Base-by-base conservation (phyloP, 768 basidiomycete genomes). In the Pleurotus pulmonarius region DNA sequence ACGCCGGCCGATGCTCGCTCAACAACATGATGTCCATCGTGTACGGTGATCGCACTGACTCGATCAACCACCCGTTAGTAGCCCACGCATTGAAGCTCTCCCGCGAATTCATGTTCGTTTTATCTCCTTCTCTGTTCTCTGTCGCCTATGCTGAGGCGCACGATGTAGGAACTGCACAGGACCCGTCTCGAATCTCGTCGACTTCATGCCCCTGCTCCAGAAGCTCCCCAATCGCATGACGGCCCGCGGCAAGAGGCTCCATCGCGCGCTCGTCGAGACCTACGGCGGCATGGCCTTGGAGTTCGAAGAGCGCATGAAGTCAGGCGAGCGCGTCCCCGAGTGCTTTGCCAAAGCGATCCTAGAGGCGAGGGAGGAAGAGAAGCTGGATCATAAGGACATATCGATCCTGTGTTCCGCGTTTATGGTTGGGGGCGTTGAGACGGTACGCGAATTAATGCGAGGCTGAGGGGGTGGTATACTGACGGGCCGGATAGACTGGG, bases 21-120 rank as follows among this genome's bases (percentile, higher is more conserved):
- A 77, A 75, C 64, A 78, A 78, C 59, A 80, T 79, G 74, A 67
- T 79, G 12, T 70, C 69, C 0, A 69, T 78, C 46, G 65, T 69
- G 43, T 79, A 77, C 58, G 77, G 71, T 1, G 73, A 65, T 15
- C 76, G 78, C 5, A 78, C 75, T 0, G 71, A 72, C 54, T 63
- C 67, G 22, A 69, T 71, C 12, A 56, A 66, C 15, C 68, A 79
- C 46, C 72, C 76, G 0, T 63, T 77, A 4, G 75, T 76, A 6
- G 68, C 56, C 18, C 62, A 61, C 3, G 71, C 71, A 25, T 67
- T 79, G 37, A 61, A 58, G 22, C 61, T 80, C 48, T 71, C 74
- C 8, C 68, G 70, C 12, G 78, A 78, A 59, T 80, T 77, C 57
- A 79, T 78, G 75, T 76, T 4, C 60, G 75, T 63, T 56, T 56